Conservation (phyloP, 331 rosid genomes). For the Stylosanthes scabra region DNA sequence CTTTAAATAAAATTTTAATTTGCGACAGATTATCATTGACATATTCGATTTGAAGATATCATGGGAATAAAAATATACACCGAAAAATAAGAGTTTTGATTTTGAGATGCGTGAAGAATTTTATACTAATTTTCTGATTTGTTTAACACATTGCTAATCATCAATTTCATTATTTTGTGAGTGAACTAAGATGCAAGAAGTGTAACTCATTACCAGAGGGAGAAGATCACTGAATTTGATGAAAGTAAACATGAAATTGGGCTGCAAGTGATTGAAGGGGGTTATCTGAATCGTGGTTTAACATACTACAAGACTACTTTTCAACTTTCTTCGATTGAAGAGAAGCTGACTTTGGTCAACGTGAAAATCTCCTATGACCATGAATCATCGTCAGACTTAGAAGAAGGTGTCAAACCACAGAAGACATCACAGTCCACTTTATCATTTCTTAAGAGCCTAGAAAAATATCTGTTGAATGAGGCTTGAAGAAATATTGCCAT, state of each 20-base stretch:
- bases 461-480: slow-evolving; percentile 37
- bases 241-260: not conserved
- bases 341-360: slow-evolving; percentile 22
- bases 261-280: slow-evolving; percentile 33
- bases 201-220: slow-evolving; percentile 13
- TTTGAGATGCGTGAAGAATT: too few species aligned
- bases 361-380: slow-evolving; percentile 23
- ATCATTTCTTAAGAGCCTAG: slow-evolving; percentile 23
- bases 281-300: slow-evolving; percentile 21
- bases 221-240: slow-evolving; percentile 29
- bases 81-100: too few species aligned
- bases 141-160: too few species aligned
- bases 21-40: not conserved
- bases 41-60: too few species aligned
- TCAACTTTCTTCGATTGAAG: slow-evolving; percentile 21
- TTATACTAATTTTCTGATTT: not conserved
- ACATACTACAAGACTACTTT: slow-evolving; percentile 28
- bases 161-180: not conserved
- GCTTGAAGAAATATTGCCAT: not conserved
- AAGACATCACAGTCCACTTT: slow-evolving; percentile 35
- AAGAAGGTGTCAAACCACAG: not conserved
- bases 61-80: too few species aligned
- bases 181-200: not conserved
- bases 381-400: not conserved
- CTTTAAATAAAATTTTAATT: too few species aligned